Base-by-base conservation (phyloP, 495 filamentous ascomycete genomes). In the Chaetomidium leptoderma region DNA sequence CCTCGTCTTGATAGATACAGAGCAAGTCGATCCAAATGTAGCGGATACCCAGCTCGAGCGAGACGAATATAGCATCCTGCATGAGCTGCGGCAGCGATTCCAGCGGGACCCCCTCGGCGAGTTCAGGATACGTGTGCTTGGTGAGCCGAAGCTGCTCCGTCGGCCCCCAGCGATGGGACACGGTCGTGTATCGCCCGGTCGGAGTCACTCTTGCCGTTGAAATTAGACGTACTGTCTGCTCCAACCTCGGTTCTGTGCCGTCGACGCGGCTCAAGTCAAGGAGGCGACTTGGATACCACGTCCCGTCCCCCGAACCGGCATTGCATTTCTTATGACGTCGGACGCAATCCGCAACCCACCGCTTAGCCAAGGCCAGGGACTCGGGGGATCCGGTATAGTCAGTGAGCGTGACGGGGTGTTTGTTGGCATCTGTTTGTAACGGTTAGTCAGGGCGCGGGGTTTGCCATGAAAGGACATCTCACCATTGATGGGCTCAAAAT, bases 131-230 rank as follows among this genome's bases (percentile, higher is more conserved):
- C 8, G 42, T 44, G 10, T 44, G 42, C 4, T 17, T 16, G 6
- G 42, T 44, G 21, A 44, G 42, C 42, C 42, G 21, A 23, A 44
- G 42, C 14, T 44, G 42, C 21, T 44, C 42, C 42, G 42, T 44
- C 4, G 42, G 21, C 14, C 42, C 42, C 42, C 42, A 44, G 23
- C 42, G 42, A 26, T 44, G 42, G 42, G 42, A 44, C 23, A 44
- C 21, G 23, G 42, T 44, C 24, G 43, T 45, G 24, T 45, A 45
- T 45, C 40, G 40, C 10, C 40, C 21, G 4, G 40, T 3, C 3
- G 40, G 40, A 2, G 17, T 24, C 17, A 43, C 40, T 6, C 24
- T 43, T 43, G 40, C 40, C 8, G 19, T 43, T 43, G 23, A 17
- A 11, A 43, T 43, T n/a, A 24, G 40, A 11, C 8, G 13, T 4